phyloP scores from a whole-genome alignment of 2,329 filamentous ascomycete species.

The Aaosphaeria arxii region DNA sequence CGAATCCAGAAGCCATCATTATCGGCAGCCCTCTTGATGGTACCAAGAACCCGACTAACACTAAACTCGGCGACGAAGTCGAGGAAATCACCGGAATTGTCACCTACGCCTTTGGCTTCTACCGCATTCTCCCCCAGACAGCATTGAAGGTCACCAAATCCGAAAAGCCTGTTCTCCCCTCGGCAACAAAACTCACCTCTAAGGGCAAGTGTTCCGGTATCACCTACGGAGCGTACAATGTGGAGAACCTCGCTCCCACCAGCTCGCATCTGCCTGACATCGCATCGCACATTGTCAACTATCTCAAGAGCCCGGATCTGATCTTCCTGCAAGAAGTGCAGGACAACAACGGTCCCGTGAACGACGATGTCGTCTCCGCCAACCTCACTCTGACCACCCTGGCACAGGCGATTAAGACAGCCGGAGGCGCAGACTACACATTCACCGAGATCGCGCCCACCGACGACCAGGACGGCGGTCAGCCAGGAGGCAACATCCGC shows the following conservation, averaged over 20 bases:
- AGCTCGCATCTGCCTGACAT: conserved; percentile 56
- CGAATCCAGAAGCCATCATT: conserved; percentile 67
- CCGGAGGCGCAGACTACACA: conserved; percentile 53
- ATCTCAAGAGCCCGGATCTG: conserved; percentile 61
- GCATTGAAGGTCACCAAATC: conserved; percentile 49
- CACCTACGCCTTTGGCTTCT: conserved; percentile 65
- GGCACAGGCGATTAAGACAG: conserved; percentile 48
- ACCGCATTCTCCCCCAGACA: conserved; percentile 64
- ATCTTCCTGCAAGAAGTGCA: conserved; percentile 71
- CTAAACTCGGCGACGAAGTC: conserved; percentile 63
- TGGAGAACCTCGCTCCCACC: conserved; percentile 63
- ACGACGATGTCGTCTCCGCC: conserved; percentile 58
- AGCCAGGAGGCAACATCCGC: conserved; percentile 70
- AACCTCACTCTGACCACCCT: conserved; percentile 60
- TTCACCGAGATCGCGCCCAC: conserved; percentile 60
- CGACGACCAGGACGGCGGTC: conserved; percentile 62
- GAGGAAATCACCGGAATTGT: conserved; percentile 68
- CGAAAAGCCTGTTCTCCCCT: conserved; percentile 46
- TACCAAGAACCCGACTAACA: conserved; percentile 56
- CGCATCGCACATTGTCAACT: conserved; percentile 63
- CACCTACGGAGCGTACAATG: conserved; percentile 66
- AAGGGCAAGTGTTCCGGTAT: conserved; percentile 58
- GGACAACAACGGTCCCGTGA: conserved; percentile 60
- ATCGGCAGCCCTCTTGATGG: conserved; percentile 66
- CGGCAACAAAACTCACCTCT: conserved; percentile 53